Evolutionary conservation across 768 basidiomycete genomes (phyloP).

Genomic region (Pleurotus platypus): DNA sequence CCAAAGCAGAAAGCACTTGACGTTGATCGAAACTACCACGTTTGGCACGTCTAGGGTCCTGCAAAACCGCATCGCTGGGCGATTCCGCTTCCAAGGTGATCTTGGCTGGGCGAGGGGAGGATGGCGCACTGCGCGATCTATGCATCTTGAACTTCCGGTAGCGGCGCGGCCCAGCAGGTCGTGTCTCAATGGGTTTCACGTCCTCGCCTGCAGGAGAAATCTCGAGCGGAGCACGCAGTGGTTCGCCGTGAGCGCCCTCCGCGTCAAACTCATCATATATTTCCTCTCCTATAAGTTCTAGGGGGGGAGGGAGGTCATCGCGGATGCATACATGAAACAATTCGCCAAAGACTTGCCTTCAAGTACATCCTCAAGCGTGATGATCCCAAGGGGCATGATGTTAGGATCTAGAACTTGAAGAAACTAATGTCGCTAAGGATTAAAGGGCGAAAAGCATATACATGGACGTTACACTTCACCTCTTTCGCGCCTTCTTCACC

Average conservation of each 20-base stretch:
- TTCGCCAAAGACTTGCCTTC: conserved; percentile 51
- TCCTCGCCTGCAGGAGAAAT: conserved; percentile 17
- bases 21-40: neutral
- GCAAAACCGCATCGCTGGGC: neutral
- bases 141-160: conserved; percentile 14
- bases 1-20: neutral
- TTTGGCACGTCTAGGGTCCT: neutral
- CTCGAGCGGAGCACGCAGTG: conserved; percentile 32
- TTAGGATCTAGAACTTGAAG: conserved; percentile 79
- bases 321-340: neutral
- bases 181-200: neutral
- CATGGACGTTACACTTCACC: conserved; percentile 30
- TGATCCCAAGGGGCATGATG: conserved; percentile 84
- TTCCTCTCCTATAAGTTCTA: conserved; percentile 90
- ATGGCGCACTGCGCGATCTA: conserved; percentile 6
- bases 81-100: neutral
- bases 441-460: neutral
- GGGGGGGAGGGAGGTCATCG: neutral
- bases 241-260: conserved; percentile 63
- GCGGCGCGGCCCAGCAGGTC: conserved; percentile 21
- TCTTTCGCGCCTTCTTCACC: conserved; percentile 73
- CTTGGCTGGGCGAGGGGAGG: neutral
- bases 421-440: conserved; percentile 43
- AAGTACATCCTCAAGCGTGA: conserved; percentile 89
- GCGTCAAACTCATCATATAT: conserved; percentile 90